These are phyloP conservation scores for Mycena pura DNA, from an alignment of 768 basidiomycete genomes.

Conservation along the genomic window DNA sequence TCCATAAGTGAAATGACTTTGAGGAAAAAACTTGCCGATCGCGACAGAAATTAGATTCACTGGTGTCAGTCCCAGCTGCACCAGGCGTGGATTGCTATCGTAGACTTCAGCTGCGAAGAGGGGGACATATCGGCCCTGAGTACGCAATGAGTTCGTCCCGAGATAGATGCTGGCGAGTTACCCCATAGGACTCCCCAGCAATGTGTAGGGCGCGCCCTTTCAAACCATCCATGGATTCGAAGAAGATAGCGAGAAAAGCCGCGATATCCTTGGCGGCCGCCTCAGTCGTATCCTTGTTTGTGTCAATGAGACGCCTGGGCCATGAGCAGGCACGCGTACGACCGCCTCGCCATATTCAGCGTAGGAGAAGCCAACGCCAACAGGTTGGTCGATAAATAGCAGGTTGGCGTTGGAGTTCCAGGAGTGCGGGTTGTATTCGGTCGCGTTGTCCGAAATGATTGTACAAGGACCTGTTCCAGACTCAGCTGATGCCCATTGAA, in stretches of 20 bases:
- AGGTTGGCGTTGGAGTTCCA: slow-evolving; percentile 58
- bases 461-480: slow-evolving; percentile 49
- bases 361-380: slow-evolving; percentile 54
- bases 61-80: slow-evolving; percentile 51
- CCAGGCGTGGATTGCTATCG: slow-evolving; percentile 51
- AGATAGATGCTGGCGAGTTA: slow-evolving; percentile 27
- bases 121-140: slow-evolving; percentile 59
- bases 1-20: neutral
- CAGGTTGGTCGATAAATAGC: slow-evolving; percentile 54
- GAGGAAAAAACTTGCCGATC: slow-evolving; percentile 44
- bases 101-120: slow-evolving; percentile 55
- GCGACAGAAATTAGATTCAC: slow-evolving; percentile 57
- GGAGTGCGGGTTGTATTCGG: slow-evolving; percentile 49
- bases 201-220: slow-evolving; percentile 54
- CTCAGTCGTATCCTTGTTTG: slow-evolving; percentile 54
- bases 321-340: slow-evolving; percentile 40
- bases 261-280: slow-evolving; percentile 62
- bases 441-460: slow-evolving; percentile 46
- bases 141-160: neutral
- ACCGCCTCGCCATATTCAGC: slow-evolving; percentile 40
- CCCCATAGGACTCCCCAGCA: slow-evolving; percentile 60
- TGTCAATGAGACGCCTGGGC: slow-evolving; percentile 39
- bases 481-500: neutral
- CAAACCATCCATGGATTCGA: slow-evolving; percentile 59
- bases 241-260: slow-evolving; percentile 61